Conservation (phyloP, 2,329 filamentous ascomycete species). For the Sporothrix phasma region DNA sequence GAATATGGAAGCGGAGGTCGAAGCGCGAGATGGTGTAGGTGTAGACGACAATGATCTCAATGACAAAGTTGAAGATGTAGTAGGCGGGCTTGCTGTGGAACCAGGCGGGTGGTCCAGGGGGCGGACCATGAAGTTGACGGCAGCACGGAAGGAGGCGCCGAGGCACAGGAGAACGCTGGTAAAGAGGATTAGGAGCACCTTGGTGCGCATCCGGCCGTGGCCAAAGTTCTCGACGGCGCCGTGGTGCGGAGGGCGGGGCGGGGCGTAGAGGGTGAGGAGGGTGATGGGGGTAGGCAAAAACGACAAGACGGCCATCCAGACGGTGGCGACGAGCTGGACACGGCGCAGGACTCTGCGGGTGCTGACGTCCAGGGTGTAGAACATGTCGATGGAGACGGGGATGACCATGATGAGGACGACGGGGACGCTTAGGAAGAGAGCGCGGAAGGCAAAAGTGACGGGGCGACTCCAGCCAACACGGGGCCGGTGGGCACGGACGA, state of each 20-base stretch:
- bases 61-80: constrained; percentile 67
- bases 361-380: constrained; percentile 51
- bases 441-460: constrained; percentile 43
- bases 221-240: constrained; percentile 51
- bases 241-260: constrained; percentile 18
- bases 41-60: constrained; percentile 62
- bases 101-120: constrained; percentile 50
- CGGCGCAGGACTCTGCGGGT: constrained; percentile 44
- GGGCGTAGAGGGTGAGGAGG: constrained; percentile 39
- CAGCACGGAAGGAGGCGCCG: constrained; percentile 60
- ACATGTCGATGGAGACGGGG: constrained; percentile 50
- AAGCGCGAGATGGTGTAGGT: constrained; percentile 58
- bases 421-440: constrained; percentile 45
- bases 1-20: constrained; percentile 66
- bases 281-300: constrained; percentile 56
- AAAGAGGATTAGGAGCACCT: constrained; percentile 53
- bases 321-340: constrained; percentile 53
- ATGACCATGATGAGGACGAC: constrained; percentile 59
- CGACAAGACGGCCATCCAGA: constrained; percentile 53
- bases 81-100: constrained; percentile 64
- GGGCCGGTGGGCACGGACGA: constrained; percentile 65
- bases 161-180: constrained; percentile 52
- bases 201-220: constrained; percentile 53
- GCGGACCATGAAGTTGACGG: constrained; percentile 43
- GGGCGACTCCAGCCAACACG: constrained; percentile 55